phyloP scores from a whole-genome alignment of 2,329 filamentous ascomycete species.

The Trichocomaceae sp. region DNA sequence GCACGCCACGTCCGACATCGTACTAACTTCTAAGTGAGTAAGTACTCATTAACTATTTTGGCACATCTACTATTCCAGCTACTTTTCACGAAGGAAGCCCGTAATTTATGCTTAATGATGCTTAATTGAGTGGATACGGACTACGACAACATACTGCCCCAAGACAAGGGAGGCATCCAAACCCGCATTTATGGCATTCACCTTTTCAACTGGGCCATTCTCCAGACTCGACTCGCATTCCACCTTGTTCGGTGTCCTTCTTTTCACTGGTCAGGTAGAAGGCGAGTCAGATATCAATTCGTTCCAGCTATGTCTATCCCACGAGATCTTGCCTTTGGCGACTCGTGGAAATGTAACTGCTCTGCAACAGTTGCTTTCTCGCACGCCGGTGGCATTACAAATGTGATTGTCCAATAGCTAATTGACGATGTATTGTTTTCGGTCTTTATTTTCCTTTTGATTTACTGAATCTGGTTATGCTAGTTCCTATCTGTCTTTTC shows the following conservation, averaged over 20 bases:
- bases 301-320: slow-evolving; percentile 45
- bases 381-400: slow-evolving; percentile 23
- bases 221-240: neutral
- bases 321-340: slow-evolving; percentile 43
- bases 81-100: neutral
- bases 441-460: slow-evolving; percentile 30
- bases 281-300: neutral
- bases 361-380: slow-evolving; percentile 23
- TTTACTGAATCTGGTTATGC: slow-evolving; percentile 23
- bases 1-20: too few species aligned
- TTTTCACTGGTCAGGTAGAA: neutral
- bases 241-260: neutral
- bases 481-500: slow-evolving; percentile 24
- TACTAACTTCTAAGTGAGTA: too few species aligned
- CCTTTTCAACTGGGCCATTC: neutral
- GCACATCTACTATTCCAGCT: neutral
- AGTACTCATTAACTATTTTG: too few species aligned
- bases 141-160: neutral
- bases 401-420: slow-evolving; percentile 30
- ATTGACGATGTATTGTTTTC: slow-evolving; percentile 26
- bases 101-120: neutral
- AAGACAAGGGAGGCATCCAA: too few species aligned
- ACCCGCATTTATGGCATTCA: too few species aligned
- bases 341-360: slow-evolving; percentile 38
- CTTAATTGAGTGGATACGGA: too few species aligned